Base-by-base conservation (phyloP, 73 alveolate genomes). In the Tetrahymena borealis region DNA sequence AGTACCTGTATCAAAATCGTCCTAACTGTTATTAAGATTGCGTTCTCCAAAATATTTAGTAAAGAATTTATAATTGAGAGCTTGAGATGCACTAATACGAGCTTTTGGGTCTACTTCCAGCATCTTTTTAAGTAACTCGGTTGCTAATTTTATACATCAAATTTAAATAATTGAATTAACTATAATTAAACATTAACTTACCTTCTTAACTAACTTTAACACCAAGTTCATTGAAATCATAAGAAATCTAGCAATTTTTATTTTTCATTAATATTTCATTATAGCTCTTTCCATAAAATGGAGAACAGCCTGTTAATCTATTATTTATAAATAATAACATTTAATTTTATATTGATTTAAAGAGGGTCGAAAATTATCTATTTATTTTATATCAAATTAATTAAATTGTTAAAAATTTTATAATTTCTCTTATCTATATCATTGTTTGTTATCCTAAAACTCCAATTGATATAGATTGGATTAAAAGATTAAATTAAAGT, bases 51-150 rank as follows among this genome's bases (percentile, higher is more conserved):
- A 60, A 35, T n/a, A 60, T 16, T 60, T 60, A 3, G 85, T 60
- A 20, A 93, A 93, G 32, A 39, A 93, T 38, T 15, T 35, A 41
- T 93, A 79, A 39, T 40, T 32, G 28, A 93, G 78, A 10, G 95
- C 95, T 15, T 85, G 78, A 39, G 90, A 40, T 8, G 95, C 95
- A 39, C 91, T 85, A 6, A 93, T 93, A 40, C 95, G 43, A 79
- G 38, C 12, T n/a, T 79, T 93, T 18, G 95, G 95, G 39, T 93
- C 95, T 1, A 78, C 91, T 7, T 93, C 95, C n/a, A 93, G 60
- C 95, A 93, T 93, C 91, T 92, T 93, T 40, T 90, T 93, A 24
- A 93, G 40, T 3, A 93, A 38, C n/a, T 93, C 92, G 78, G 91
- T 40, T 15, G 93, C 93, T 91, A n/a, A n/a, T 41, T 41, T 4